Conservation (phyloP, 495 filamentous ascomycete species). For the Neurospora sp. region DNA sequence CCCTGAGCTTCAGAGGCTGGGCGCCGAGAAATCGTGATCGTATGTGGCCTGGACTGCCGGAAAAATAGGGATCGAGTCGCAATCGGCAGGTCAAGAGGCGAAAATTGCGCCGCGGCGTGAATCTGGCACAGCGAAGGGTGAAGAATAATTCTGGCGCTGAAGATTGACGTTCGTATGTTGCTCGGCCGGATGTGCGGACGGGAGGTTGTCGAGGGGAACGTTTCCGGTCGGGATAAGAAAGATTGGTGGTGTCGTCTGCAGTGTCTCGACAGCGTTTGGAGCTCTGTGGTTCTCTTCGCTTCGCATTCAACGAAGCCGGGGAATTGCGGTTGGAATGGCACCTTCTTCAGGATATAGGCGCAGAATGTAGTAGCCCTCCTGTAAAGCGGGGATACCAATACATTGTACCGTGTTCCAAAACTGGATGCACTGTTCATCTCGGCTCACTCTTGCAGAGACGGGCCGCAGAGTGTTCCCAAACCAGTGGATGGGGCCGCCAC, state of each 20-base stretch:
- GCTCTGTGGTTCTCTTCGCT: not conserved
- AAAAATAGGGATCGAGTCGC: not conserved
- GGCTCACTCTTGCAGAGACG: not conserved
- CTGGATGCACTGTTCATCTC: not conserved
- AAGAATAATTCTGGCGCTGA: not conserved
- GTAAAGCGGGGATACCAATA: not conserved
- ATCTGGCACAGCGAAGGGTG: not conserved
- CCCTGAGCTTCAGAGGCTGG: constrained; percentile 14
- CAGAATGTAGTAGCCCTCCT: not conserved
- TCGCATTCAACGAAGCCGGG: not conserved
- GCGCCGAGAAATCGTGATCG: constrained; percentile 24
- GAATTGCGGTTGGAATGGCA: not conserved
- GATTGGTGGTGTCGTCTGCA: not conserved
- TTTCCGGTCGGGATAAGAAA: not conserved
- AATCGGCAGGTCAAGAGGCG: not conserved
- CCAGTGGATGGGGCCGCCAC: not conserved
- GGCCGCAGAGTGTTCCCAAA: not conserved
- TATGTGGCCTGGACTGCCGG: not conserved
- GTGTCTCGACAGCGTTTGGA: not conserved
- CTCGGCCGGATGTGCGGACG: not conserved
- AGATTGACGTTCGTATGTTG: not conserved
- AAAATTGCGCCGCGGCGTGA: not conserved
- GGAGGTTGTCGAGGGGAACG: not conserved
- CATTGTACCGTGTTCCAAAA: not conserved
- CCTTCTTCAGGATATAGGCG: not conserved